Conservation (phyloP, 306 rosid genomes). For the Carpinus viminea region DNA sequence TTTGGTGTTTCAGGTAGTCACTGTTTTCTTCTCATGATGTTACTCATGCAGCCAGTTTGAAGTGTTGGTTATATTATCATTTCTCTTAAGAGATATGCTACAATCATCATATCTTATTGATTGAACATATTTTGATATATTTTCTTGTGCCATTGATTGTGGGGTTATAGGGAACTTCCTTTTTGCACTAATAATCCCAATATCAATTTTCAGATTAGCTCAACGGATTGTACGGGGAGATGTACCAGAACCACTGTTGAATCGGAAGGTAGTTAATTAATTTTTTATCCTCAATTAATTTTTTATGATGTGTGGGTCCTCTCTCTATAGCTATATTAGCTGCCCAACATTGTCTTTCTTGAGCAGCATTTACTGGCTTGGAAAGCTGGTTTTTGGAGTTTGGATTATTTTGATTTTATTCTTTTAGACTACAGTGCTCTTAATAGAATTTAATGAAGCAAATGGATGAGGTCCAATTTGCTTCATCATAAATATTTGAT, state of each 20-base stretch:
- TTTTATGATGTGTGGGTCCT: not conserved
- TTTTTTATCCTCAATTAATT: not conserved
- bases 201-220: conserved; percentile 71
- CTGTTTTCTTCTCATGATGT: not conserved
- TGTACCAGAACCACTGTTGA: conserved; percentile 94
- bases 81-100: not conserved
- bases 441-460: too few species aligned
- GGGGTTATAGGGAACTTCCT: not conserved
- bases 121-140: not conserved
- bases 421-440: too few species aligned
- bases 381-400: too few species aligned
- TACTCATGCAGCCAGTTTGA: not conserved
- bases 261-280: conserved; percentile 62
- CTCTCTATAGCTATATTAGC: not conserved
- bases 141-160: not conserved
- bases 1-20: not conserved
- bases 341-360: not conserved
- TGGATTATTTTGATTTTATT: too few species aligned
- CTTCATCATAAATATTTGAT: too few species aligned
- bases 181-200: conserved; percentile 11
- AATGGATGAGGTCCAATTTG: too few species aligned
- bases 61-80: not conserved
- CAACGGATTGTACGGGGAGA: conserved; percentile 96
- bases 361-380: not conserved
- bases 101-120: not conserved